A percentile compares a stretch with the other conserved stretches of the same genome.
Evolutionary conservation across 2,329 filamentous ascomycete genomes (phyloP).

Genomic region (Cercospora canescens): DNA sequence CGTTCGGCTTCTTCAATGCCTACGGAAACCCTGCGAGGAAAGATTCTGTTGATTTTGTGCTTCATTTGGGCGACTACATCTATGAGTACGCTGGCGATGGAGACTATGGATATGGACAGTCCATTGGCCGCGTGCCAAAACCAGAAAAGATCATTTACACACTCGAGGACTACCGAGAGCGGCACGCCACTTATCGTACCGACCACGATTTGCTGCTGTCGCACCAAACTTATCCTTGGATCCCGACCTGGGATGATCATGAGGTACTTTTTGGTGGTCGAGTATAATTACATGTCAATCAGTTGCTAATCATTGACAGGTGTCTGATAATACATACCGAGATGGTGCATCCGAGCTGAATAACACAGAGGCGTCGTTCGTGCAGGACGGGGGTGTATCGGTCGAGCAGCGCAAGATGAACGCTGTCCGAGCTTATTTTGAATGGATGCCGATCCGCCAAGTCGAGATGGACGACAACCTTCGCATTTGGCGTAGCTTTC

Average conservation of each 20-base stretch:
- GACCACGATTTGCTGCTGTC: slow-evolving; percentile 59
- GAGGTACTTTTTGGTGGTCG: slow-evolving; percentile 25
- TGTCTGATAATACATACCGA: slow-evolving; percentile 65
- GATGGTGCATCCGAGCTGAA: slow-evolving; percentile 62
- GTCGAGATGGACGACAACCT: slow-evolving; percentile 69
- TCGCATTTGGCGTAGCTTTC: slow-evolving; percentile 67
- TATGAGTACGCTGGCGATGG: slow-evolving; percentile 57
- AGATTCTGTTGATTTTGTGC: slow-evolving; percentile 49
- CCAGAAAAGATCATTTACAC: slow-evolving; percentile 55
- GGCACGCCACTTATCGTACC: slow-evolving; percentile 60
- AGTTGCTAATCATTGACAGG: slow-evolving; percentile 35
- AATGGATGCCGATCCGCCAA: slow-evolving; percentile 58
- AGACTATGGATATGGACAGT: slow-evolving; percentile 49
- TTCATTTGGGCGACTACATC: slow-evolving; percentile 58
- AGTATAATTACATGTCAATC: background rate
- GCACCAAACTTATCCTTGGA: slow-evolving; percentile 62
- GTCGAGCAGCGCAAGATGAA: slow-evolving; percentile 75
- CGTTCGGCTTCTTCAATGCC: slow-evolving; percentile 40
- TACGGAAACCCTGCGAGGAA: slow-evolving; percentile 43
- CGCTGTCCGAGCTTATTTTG: slow-evolving; percentile 69
- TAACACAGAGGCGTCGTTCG: slow-evolving; percentile 67
- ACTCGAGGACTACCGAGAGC: slow-evolving; percentile 61
- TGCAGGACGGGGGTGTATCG: slow-evolving; percentile 57
- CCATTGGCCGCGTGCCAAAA: slow-evolving; percentile 54
- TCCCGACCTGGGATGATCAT: slow-evolving; percentile 36